A percentile compares a stretch with the other conserved stretches of the same genome.
These are phyloP conservation scores for Colletotrichum brevisporum DNA, from an alignment of 2,329 filamentous ascomycete genomes.

Conservation along the genomic window DNA sequence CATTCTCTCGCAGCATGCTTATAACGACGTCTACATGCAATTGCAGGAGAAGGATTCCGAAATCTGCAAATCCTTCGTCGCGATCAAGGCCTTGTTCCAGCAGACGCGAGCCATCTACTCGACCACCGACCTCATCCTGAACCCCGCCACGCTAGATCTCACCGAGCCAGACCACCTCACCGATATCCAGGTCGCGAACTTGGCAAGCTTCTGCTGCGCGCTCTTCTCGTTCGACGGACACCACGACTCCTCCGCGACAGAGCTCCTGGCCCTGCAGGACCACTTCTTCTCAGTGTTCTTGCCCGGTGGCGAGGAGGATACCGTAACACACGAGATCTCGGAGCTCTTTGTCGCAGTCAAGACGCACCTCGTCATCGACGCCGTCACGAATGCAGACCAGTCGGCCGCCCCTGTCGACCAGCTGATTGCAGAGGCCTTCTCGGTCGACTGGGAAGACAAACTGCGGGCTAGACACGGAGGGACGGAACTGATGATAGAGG, in stretches of 20 bases:
- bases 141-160: conserved; percentile 48
- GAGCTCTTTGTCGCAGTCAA: conserved; percentile 63
- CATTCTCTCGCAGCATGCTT: conserved; percentile 53
- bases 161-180: conserved; percentile 51
- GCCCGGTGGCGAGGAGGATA: conserved; percentile 49
- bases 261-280: conserved; percentile 61
- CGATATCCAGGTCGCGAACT: conserved; percentile 62
- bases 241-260: conserved; percentile 49
- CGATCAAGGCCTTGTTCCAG: conserved; percentile 51
- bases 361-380: conserved; percentile 66
- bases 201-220: conserved; percentile 60
- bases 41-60: conserved; percentile 52
- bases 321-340: conserved; percentile 57
- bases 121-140: conserved; percentile 49
- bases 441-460: conserved; percentile 67
- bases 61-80: conserved; percentile 50
- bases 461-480: conserved; percentile 53
- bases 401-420: conserved; percentile 62
- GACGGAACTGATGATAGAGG: conserved; percentile 51
- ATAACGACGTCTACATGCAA: conserved; percentile 50
- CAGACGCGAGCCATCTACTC: conserved; percentile 52
- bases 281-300: conserved; percentile 60
- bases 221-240: conserved; percentile 57
- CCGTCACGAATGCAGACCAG: conserved; percentile 63
- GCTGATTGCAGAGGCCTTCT: conserved; percentile 69